Base-by-base conservation (phyloP, 2,329 filamentous ascomycete genomes). In the Huntiella decipiens region DNA sequence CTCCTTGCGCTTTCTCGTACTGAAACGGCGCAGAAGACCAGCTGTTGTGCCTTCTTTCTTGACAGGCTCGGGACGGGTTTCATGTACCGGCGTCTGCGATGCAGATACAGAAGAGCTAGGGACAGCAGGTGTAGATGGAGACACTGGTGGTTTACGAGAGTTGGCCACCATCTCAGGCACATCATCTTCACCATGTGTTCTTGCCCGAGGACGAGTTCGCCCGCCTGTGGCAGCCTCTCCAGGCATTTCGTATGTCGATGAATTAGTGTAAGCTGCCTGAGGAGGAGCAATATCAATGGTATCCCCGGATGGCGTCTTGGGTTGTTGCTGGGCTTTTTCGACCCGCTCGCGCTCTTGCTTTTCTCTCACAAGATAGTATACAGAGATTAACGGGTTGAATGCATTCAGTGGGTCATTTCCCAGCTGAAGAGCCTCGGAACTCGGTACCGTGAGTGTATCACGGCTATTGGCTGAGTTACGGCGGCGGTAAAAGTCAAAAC, bases 291-390 rank as follows among this genome's bases (percentile, higher is more conserved):
- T 74, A 53, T 91, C 83, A 28, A 28, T 28, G 2, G 7, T 28
- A 10, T 28, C 22, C 3, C 22, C 22, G 8, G 22, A 28, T 10
- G 22, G 22, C 8, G 22, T 28, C 1, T 82, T 79, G 51, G 56
- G 6, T 64, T 62, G 44, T 66, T 62, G 22, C 67, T 65, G 51
- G 62, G 62, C 41, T 16, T 36, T 47, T n/a, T 43, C 33, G 13
- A 12, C 10, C n/a, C 65, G 65, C 55, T 96, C 87, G 33, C 84
- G 77, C 43, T 92, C 84, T 52, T 85, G 76, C 63, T 96, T 96
- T 65, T 98, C 91, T 53, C 77, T 79, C n/a, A 94, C 91, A 3
- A 98, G 72, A 56, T 93, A 93, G 61, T 98, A 98, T 11, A 98
- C 79, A 1, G 91, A 96, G 5, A 96, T 69, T 11, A 96, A 67